These are phyloP conservation scores for Vitis hybrid DNA, from an alignment of 177 flowering plant genomes.

Conservation along the genomic window DNA sequence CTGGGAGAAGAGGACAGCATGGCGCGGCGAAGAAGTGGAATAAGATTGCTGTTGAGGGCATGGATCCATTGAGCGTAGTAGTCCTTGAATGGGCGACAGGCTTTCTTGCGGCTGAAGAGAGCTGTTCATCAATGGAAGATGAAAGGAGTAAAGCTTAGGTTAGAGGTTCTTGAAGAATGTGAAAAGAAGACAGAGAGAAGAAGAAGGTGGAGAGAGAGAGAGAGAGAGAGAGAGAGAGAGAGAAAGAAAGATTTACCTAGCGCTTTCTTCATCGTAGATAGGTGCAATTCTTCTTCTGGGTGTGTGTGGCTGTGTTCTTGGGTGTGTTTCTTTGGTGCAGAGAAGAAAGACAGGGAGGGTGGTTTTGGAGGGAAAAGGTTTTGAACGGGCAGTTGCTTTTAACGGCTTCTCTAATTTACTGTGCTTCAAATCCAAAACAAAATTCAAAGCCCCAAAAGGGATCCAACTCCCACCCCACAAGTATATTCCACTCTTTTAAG, in stretches of 20 bases:
- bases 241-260: not conserved
- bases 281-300: too few relatives aligned
- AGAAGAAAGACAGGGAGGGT: not conserved
- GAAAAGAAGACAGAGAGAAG: not conserved
- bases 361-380: not conserved
- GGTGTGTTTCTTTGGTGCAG: too few relatives aligned
- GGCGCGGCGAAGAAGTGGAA: constrained; percentile 52
- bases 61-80: constrained; percentile 65
- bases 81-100: constrained; percentile 47
- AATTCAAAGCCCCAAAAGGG: not conserved
- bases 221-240: constrained; percentile 2
- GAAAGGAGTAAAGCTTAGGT: not conserved
- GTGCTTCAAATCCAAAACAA: not conserved
- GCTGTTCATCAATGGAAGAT: constrained; percentile 3
- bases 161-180: too few relatives aligned
- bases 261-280: too few relatives aligned
- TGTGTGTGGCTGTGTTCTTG: too few relatives aligned
- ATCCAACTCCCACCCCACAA: too few relatives aligned
- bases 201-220: not conserved
- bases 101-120: constrained; percentile 29
- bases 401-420: not conserved
- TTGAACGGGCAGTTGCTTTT: not conserved
- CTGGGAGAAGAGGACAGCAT: constrained; percentile 34
- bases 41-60: constrained; percentile 47
- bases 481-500: too few relatives aligned